phyloP scores from a whole-genome alignment of 257 asterid species.

The Capsicum baccatum region DNA sequence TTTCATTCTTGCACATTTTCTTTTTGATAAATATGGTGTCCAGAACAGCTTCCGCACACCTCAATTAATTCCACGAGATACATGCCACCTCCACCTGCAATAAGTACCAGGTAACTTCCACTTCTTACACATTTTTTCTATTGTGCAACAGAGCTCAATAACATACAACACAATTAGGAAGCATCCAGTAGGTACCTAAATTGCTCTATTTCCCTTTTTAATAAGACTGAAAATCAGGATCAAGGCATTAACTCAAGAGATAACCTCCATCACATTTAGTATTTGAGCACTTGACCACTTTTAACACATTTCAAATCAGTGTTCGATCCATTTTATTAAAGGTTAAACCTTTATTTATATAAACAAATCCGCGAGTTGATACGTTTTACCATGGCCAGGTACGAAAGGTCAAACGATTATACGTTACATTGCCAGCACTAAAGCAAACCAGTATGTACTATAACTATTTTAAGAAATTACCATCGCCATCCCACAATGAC shows the following conservation, averaged over 20 bases:
- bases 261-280: background rate
- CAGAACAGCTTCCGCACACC: too few species aligned
- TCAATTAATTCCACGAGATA: too few species aligned
- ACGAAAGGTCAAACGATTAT: too few species aligned
- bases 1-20: too few species aligned
- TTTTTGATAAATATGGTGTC: too few species aligned
- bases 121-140: too few species aligned
- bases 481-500: background rate
- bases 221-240: background rate
- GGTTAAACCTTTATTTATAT: background rate
- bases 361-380: background rate
- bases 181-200: conserved; percentile 16
- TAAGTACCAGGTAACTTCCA: too few species aligned
- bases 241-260: conserved; percentile 5
- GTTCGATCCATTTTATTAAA: background rate
- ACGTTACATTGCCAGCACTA: background rate
- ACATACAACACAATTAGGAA: background rate
- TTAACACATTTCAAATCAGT: background rate
- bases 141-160: background rate
- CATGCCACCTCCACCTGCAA: too few species aligned
- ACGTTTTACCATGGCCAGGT: too few species aligned
- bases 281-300: background rate
- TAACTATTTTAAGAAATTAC: background rate
- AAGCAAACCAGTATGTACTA: background rate
- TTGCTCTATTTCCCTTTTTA: conserved; percentile 6